These are phyloP conservation scores for Alloteropsis angusta DNA, from an alignment of 202 grass and related monocot species.

Conservation along the genomic window DNA sequence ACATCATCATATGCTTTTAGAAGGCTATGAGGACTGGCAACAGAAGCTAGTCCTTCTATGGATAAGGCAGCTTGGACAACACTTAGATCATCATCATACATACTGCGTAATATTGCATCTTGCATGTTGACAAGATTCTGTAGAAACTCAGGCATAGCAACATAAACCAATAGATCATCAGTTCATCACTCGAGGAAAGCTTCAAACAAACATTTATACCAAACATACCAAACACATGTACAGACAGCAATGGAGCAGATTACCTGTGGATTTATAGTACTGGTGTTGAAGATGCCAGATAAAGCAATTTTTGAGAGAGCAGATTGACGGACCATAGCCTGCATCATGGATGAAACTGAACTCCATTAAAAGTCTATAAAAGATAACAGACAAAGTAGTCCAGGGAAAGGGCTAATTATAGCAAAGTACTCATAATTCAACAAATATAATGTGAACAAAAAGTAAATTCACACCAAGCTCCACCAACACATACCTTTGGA, in stretches of 20 bases:
- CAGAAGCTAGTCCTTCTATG: slow-evolving; percentile 65
- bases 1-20: slow-evolving; percentile 57
- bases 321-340: slow-evolving; percentile 60
- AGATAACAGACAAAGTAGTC: slow-evolving; percentile 27
- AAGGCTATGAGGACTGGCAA: slow-evolving; percentile 41
- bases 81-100: slow-evolving; percentile 74
- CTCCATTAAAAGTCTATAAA: neutral
- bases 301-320: slow-evolving; percentile 64
- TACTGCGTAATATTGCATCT: slow-evolving; percentile 57
- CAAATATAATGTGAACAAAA: slow-evolving; percentile 8
- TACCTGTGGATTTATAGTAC: slow-evolving; percentile 51
- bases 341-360: slow-evolving; percentile 17
- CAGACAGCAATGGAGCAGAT: slow-evolving; percentile 15
- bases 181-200: neutral
- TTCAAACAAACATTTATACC: slow-evolving; percentile 14
- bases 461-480: neutral
- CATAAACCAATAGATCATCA: slow-evolving; percentile 7
- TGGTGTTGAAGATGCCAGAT: slow-evolving; percentile 50
- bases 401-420: neutral
- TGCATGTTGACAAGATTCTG: slow-evolving; percentile 67
- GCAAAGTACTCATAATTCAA: slow-evolving; percentile 4
- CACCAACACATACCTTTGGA: slow-evolving; percentile 56
- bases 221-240: too few relatives aligned
- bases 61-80: slow-evolving; percentile 92
- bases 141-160: slow-evolving; percentile 18